Evolutionary conservation across 2,329 filamentous ascomycete species (phyloP).

Genomic region (Trichoderma afroharzianum): DNA sequence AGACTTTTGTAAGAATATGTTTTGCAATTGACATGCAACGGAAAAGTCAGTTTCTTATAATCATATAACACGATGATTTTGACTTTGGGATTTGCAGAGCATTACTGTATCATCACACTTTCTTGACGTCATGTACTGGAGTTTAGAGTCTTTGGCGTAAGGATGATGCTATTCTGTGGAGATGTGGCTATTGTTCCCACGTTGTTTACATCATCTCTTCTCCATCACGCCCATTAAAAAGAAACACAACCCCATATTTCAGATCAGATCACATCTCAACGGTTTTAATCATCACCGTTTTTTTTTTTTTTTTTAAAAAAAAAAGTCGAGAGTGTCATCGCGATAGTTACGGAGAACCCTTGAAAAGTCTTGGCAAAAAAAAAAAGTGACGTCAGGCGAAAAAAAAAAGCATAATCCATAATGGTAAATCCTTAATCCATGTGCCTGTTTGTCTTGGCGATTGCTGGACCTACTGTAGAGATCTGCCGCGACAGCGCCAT

Average conservation of each 20-base stretch:
- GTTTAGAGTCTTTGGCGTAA: not conserved
- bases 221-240: not conserved
- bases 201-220: not conserved
- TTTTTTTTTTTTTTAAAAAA: too few relatives aligned
- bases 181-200: not conserved
- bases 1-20: not conserved
- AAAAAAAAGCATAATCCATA: not conserved
- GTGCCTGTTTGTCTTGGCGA: not conserved
- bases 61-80: not conserved
- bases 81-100: not conserved
- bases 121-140: not conserved
- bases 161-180: slow-evolving; percentile 13
- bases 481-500: not conserved
- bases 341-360: not conserved
- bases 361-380: not conserved
- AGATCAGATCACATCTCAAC: not conserved
- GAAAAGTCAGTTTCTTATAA: not conserved
- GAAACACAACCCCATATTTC: not conserved
- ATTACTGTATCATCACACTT: not conserved
- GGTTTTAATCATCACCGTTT: not conserved
- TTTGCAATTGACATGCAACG: not conserved
- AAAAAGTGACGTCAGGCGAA: not conserved
- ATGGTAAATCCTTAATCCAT: not conserved
- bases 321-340: not conserved
- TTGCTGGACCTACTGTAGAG: not conserved